These are phyloP conservation scores for Tagetes patula DNA, from an alignment of 129 eudicot species.

Conservation along the genomic window DNA sequence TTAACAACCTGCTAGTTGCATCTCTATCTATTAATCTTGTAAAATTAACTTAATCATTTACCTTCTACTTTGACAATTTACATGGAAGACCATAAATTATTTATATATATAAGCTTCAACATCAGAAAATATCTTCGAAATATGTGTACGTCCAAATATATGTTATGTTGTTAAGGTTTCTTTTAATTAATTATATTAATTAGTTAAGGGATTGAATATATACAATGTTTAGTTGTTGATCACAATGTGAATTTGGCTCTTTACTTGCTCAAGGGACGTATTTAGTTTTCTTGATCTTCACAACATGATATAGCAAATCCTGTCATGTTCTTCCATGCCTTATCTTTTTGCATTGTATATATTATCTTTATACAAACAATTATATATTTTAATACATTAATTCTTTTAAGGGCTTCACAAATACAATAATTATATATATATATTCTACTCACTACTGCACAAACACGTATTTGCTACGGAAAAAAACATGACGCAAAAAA, in stretches of 20 bases:
- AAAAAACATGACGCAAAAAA: too few relatives aligned
- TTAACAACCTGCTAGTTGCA: background rate
- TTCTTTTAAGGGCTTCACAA: constrained; percentile 10
- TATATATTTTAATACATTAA: constrained; percentile 9
- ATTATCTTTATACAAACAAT: constrained; percentile 2
- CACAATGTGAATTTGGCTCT: constrained; percentile 23
- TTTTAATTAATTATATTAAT: background rate
- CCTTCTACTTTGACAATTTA: background rate
- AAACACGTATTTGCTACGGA: too few relatives aligned
- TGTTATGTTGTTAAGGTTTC: constrained; percentile 11
- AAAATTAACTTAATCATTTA: background rate
- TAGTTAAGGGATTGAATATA: background rate
- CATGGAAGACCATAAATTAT: background rate
- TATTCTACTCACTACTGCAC: too few relatives aligned
- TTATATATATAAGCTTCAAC: background rate
- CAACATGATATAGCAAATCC: constrained; percentile 8
- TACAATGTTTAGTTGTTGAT: constrained; percentile 16
- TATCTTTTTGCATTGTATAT: constrained; percentile 24
- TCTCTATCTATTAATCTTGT: background rate
- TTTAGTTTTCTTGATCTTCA: constrained; percentile 27
- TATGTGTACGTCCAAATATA: constrained; percentile 7
- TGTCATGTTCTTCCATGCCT: constrained; percentile 35
- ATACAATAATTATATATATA: background rate
- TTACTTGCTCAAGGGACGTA: constrained; percentile 20
- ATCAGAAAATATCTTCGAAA: background rate